Evolutionary conservation across 768 basidiomycete species (phyloP), one percentile per base, ranked within the genome.

Genomic region (Mycena chlorophos): DNA sequence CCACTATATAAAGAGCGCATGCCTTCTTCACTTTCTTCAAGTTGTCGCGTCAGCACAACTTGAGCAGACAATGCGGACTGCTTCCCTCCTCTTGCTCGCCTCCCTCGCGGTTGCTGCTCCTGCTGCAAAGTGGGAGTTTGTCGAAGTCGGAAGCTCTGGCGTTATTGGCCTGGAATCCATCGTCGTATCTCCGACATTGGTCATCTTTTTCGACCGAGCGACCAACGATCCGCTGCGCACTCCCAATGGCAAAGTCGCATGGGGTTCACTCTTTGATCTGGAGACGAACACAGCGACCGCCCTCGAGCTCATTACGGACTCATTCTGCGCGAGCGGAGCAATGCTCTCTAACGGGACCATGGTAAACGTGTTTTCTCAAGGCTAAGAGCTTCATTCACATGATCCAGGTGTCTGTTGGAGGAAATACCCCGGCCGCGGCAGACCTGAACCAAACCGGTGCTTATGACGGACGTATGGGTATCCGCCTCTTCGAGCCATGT

Each of bases 281-380:
- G 69, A 71, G 30, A 75, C 77, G 13, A 81, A 82, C 61, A 63
- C 63, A 19, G 78, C 75, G 28, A 76, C 76, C 12, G 60, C 84
- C 4, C 77, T 87, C 74, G 78, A 86, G 63, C 70, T 83, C 22
- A 58, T 76, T 34, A 80, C 80, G 10, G 86, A 88, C 67, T 68
- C 79, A 0, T 86, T 86, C 71, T 86, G 83, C 61, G 84, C 84
- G 6, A 78, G 77, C 23, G 72, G 82, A 40, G 52, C 60, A 10
- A 72, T 80, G 1, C 65, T 83, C n/a, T 81, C 76, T 0, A 83
- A 85, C 65, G 84, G 84, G 8, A 81, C 79, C 2, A 84, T 82
- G 82, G 69, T 81, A 45, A 75, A 77, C 3, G 17, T 30, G 5
- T 19, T 19, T 16, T 29, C 39, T 46, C 2, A 42, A n/a, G 3